Evolutionary conservation across 805 yeast genomes (phyloP), one percentile per base, ranked within the genome.

Genomic region (Yamadazyma laniorum): DNA sequence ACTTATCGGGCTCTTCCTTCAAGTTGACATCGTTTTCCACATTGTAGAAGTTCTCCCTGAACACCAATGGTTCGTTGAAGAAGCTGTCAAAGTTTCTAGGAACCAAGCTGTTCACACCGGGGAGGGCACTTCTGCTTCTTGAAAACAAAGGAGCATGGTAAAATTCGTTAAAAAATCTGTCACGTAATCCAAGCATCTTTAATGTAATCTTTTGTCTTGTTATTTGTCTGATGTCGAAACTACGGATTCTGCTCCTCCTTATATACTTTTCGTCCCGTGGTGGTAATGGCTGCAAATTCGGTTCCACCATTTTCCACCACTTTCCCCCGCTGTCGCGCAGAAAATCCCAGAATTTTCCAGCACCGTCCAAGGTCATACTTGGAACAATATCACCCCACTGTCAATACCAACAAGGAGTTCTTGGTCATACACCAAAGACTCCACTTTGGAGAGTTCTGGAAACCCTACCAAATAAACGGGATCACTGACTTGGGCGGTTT

Each of bases 401-500:
- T 48, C 47, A 23, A 43, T 38, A 2, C 41, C 52, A 3, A 44
- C 44, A 3, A 47, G 25, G 6, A 49, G 30, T 9, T 27, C 26
- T 3, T 41, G 29, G 11, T 40, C 38, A 8, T 32, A 16, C 11
- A 34, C 39, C 32, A 50, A 26, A 31, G 52, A 37, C 22, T 39
- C 43, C 6, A 51, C 49, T 27, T 42, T 47, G 40, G 51, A 56
- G 34, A 45, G 39, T 37, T 59, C 63, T 11, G 53, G 46, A 16
- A 57, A 39, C 7, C 64, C 64, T 5, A 51, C 56, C 29, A 54
- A 48, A 32, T 52, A 51, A 6, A 35, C 29, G 14, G 40, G 17
- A 7, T 29, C 37, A 7, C 6, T 18, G 16, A 51, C 35, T 11
- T 6, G 25, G 2, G 19, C 30, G 5, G 36, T 34, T 7, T 35